These are phyloP conservation scores for Trifolium pratense DNA, from an alignment of 306 rosid genomes.

Conservation along the genomic window DNA sequence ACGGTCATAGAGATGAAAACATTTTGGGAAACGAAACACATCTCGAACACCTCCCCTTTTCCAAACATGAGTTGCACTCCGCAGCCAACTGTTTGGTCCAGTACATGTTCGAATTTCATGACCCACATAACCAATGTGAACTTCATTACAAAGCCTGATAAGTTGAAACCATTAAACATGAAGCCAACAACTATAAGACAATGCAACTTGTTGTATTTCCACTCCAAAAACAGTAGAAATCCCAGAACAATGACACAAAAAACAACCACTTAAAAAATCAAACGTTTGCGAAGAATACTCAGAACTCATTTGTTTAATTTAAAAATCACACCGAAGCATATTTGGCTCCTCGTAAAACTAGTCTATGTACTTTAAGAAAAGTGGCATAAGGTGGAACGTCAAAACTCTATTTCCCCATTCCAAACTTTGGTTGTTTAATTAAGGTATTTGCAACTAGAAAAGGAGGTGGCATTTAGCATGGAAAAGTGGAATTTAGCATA, in stretches of 20 bases:
- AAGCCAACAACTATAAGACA: conserved; percentile 27
- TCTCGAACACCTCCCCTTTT: conserved; percentile 69
- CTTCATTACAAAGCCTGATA: conserved; percentile 68
- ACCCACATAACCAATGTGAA: conserved; percentile 73
- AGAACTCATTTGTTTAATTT: neutral
- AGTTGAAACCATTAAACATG: conserved; percentile 25
- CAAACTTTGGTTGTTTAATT: neutral
- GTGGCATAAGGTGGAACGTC: neutral
- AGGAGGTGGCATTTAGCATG: too few relatives aligned
- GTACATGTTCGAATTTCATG: conserved; percentile 83
- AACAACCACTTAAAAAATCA: neutral
- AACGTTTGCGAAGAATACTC: conserved; percentile 1
- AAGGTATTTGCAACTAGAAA: neutral
- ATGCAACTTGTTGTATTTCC: conserved; percentile 9
- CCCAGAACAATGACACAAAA: conserved; percentile 15
- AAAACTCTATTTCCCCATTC: neutral
- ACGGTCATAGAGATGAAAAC: conserved; percentile 83
- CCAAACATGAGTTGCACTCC: conserved; percentile 75
- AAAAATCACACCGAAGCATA: neutral
- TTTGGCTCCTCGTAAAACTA: neutral
- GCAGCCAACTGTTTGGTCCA: conserved; percentile 64
- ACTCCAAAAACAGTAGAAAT: conserved; percentile 26
- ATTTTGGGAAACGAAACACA: conserved; percentile 66
- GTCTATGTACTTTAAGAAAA: neutral
- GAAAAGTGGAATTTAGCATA: too few relatives aligned